Evolutionary conservation across 23 red algal genomes (phyloP).

Genomic region (Gracilaria caudata): DNA sequence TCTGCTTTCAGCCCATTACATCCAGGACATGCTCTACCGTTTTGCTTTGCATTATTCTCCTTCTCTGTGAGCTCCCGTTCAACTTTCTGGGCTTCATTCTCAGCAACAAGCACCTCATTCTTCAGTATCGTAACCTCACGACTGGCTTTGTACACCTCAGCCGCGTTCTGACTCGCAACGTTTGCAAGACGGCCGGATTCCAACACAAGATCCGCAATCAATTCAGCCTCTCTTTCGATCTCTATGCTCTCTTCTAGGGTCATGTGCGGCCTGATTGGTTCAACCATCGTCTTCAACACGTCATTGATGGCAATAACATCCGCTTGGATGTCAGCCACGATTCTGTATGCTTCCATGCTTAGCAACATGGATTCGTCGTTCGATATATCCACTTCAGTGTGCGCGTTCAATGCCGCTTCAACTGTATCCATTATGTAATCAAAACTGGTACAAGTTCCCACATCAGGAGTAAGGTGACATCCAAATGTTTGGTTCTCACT

Average conservation of each 20-base stretch:
- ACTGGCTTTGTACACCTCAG: neutral
- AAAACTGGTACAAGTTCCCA: neutral
- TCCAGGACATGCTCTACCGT: neutral
- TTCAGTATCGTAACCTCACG: neutral
- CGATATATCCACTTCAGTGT: neutral
- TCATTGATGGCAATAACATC: neutral
- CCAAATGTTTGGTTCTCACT: neutral
- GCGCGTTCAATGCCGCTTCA: neutral
- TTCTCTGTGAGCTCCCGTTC: neutral
- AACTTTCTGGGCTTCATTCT: neutral
- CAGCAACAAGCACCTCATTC: neutral
- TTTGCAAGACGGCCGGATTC: conserved; percentile 3
- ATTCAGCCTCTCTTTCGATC: neutral
- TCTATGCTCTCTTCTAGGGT: neutral
- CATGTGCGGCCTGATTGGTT: neutral
- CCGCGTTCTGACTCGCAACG: neutral
- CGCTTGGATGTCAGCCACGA: conserved; percentile 5
- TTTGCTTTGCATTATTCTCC: neutral
- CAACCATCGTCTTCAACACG: neutral
- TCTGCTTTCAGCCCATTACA: neutral
- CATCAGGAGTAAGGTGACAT: conserved; percentile 1
- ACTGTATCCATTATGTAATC: neutral
- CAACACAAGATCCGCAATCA: neutral
- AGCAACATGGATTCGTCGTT: neutral
- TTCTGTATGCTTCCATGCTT: conserved; percentile 6